Percentiles rank a stretch among this genome's conserved stretches.
Conservation (phyloP, 2,329 filamentous ascomycete species). For the Aspergillus tamarii region DNA sequence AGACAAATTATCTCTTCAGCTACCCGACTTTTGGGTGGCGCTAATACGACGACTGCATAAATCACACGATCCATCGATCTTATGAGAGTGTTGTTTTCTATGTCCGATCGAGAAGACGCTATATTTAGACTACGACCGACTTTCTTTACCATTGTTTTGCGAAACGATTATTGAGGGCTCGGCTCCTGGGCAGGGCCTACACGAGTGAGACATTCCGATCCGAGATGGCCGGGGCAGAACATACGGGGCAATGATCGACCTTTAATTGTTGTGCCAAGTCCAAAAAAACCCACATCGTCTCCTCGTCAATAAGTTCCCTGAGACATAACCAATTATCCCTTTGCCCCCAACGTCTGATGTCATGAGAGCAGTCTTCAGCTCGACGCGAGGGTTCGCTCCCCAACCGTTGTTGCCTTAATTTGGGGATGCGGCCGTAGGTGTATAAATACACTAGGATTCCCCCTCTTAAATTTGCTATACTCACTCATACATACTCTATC, state of each 20-base stretch:
- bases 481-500: not conserved
- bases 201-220: conserved; percentile 2
- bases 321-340: not conserved
- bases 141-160: not conserved
- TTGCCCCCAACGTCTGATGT: not conserved
- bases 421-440: too few relatives aligned
- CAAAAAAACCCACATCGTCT: not conserved
- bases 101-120: not conserved
- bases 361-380: not conserved
- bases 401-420: not conserved
- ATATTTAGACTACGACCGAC: not conserved
- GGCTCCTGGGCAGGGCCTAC: not conserved
- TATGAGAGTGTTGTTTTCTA: not conserved
- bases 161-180: not conserved
- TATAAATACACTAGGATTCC: not conserved
- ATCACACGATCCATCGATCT: not conserved
- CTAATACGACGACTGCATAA: not conserved
- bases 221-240: not conserved
- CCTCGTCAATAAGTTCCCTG: not conserved
- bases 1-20: not conserved
- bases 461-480: not conserved
- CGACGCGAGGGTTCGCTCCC: not conserved
- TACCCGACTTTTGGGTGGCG: not conserved
- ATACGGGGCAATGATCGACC: conserved; percentile 1
- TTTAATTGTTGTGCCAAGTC: not conserved